These are phyloP conservation scores for Apiotrichum brassicae DNA, from an alignment of 1,284 basidiomycete species.

Conservation along the genomic window DNA sequence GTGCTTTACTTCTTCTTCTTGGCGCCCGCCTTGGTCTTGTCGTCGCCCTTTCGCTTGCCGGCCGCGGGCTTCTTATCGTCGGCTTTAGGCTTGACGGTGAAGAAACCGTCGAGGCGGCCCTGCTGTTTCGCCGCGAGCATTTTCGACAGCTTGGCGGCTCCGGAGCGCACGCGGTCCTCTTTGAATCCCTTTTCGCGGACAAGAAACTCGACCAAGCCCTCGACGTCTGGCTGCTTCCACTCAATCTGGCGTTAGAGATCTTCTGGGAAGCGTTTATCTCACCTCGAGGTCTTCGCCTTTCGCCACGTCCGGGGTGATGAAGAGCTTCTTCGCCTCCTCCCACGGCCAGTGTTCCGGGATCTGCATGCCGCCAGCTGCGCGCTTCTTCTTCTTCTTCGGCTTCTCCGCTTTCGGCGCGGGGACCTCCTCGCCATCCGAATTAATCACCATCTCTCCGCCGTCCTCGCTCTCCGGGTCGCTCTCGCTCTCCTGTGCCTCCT, in stretches of 20 bases:
- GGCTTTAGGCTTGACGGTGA: constrained; percentile 62
- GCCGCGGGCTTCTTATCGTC: constrained; percentile 24
- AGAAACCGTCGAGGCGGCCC: constrained; percentile 92
- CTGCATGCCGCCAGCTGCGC: constrained; percentile 60
- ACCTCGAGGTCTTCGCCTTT: constrained; percentile 85
- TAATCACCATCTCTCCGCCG: constrained; percentile 21
- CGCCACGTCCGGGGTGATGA: constrained; percentile 79
- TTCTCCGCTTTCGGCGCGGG: constrained; percentile 21
- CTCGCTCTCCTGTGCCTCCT: constrained; percentile 23
- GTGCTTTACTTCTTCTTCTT: constrained; percentile 33
- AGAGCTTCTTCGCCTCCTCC: constrained; percentile 87
- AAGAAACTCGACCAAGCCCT: constrained; percentile 89
- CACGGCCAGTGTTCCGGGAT: constrained; percentile 95
- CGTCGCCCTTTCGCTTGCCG: constrained; percentile 57
- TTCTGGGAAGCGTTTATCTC: constrained; percentile 14
- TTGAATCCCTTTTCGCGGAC: constrained; percentile 96
- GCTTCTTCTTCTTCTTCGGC: constrained; percentile 41
- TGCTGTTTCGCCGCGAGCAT: constrained; percentile 89
- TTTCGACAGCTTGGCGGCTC: constrained; percentile 85
- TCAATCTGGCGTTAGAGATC: constrained; percentile 58
- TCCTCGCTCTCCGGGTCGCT: constrained; percentile 40
- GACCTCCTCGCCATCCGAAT: constrained; percentile 33
- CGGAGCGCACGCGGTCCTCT: constrained; percentile 92
- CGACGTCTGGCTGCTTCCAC: constrained; percentile 89
- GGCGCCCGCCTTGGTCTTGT: constrained; percentile 28